These are phyloP conservation scores for Ganoderma sinense DNA, from an alignment of 1,284 basidiomycete species.

Conservation along the genomic window DNA sequence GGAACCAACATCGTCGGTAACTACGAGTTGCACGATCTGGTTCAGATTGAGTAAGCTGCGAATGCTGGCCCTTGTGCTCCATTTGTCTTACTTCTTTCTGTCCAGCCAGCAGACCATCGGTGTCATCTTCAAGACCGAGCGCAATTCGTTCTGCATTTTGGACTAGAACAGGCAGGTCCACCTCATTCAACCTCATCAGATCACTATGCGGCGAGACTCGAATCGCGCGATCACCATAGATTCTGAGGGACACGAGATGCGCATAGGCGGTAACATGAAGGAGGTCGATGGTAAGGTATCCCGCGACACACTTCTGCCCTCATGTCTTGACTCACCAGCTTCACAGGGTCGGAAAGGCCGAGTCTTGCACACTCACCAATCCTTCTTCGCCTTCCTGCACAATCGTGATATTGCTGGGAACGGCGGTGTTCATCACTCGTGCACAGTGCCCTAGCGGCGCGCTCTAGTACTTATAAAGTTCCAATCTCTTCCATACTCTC, in stretches of 20 bases:
- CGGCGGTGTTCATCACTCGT: conserved; percentile 90
- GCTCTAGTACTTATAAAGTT: too few relatives aligned
- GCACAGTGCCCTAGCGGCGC: too few relatives aligned
- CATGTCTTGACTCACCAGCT: background rate
- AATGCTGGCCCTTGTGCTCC: conserved; percentile 6
- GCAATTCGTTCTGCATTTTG: conserved; percentile 93
- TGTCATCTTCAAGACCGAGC: conserved; percentile 97
- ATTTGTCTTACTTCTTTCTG: conserved; percentile 21
- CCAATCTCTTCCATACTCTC: too few relatives aligned
- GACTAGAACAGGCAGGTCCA: conserved; percentile 94
- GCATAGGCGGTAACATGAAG: conserved; percentile 92
- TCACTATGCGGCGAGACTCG: conserved; percentile 90
- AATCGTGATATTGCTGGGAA: conserved; percentile 93
- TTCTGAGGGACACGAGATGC: conserved; percentile 84
- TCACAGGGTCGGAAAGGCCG: conserved; percentile 86
- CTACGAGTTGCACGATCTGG: conserved; percentile 96
- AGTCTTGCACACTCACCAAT: conserved; percentile 95
- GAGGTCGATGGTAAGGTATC: conserved; percentile 90
- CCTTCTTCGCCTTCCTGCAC: conserved; percentile 93
- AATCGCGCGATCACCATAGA: conserved; percentile 90
- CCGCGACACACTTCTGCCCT: conserved; percentile 11
- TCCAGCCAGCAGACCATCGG: conserved; percentile 89
- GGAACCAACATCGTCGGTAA: conserved; percentile 90
- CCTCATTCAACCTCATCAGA: conserved; percentile 93
- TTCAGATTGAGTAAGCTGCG: conserved; percentile 88